Conservation (phyloP, 2,329 filamentous ascomycete species). For the Fusarium sp. region DNA sequence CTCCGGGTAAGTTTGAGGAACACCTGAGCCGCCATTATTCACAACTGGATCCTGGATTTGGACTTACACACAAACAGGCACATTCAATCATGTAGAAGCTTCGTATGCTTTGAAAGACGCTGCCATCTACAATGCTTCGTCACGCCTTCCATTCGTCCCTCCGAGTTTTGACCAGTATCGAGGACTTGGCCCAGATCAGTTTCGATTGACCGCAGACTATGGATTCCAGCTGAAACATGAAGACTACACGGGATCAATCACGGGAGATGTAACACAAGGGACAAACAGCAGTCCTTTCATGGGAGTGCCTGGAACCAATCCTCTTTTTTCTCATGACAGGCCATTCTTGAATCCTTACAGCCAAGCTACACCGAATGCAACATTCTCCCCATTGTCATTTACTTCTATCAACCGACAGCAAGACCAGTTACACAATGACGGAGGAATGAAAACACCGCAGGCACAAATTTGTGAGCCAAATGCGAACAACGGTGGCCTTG, state of each 20-base stretch:
- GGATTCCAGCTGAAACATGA: slow-evolving; percentile 45
- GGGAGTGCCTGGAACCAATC: slow-evolving; percentile 45
- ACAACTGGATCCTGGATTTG: neutral
- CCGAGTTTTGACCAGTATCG: slow-evolving; percentile 38
- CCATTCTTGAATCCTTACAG: slow-evolving; percentile 44
- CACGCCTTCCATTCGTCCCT: slow-evolving; percentile 44
- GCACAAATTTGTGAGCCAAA: slow-evolving; percentile 41
- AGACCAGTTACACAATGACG: slow-evolving; percentile 30
- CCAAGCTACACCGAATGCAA: slow-evolving; percentile 33
- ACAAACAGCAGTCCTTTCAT: slow-evolving; percentile 42
- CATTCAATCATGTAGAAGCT: slow-evolving; percentile 43
- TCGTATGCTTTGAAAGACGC: slow-evolving; percentile 46
- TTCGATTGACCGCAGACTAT: slow-evolving; percentile 38
- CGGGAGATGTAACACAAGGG: slow-evolving; percentile 34
- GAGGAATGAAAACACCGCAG: slow-evolving; percentile 41
- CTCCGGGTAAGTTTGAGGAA: slow-evolving; percentile 18
- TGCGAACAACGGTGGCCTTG: slow-evolving; percentile 25
- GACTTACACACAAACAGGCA: slow-evolving; percentile 36
- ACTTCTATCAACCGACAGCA: slow-evolving; percentile 44
- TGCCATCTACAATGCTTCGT: slow-evolving; percentile 46
- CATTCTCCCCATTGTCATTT: slow-evolving; percentile 45
- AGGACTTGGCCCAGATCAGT: slow-evolving; percentile 41
- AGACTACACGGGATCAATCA: slow-evolving; percentile 34
- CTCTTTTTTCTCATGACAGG: slow-evolving; percentile 49
- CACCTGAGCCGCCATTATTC: neutral